phyloP scores from a whole-genome alignment of 2,329 filamentous ascomycete species.

The Epichloe elymi region DNA sequence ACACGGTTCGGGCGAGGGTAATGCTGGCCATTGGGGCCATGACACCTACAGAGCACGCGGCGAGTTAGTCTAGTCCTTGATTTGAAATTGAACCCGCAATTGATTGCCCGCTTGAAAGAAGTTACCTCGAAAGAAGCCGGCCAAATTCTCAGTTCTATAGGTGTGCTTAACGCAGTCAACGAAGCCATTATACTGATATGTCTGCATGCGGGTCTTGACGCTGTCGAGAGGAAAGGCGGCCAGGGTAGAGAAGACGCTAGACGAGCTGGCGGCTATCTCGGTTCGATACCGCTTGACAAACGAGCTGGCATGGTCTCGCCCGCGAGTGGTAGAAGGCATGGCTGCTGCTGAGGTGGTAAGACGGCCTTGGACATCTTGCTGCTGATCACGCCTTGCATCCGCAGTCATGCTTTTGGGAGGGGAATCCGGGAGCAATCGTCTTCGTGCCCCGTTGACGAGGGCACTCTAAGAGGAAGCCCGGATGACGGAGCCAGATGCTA shows the following conservation, averaged over 20 bases:
- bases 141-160: slow-evolving; percentile 58
- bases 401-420: slow-evolving; percentile 22
- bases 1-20: slow-evolving; percentile 63
- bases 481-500: not conserved
- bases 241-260: slow-evolving; percentile 66
- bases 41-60: slow-evolving; percentile 39
- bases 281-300: slow-evolving; percentile 66
- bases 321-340: slow-evolving; percentile 15
- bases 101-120: not conserved
- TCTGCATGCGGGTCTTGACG: slow-evolving; percentile 83
- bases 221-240: slow-evolving; percentile 78
- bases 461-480: not conserved
- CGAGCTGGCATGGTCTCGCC: slow-evolving; percentile 21
- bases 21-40: slow-evolving; percentile 69
- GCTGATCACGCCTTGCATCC: slow-evolving; percentile 20
- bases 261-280: slow-evolving; percentile 64
- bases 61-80: not conserved
- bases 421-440: slow-evolving; percentile 3
- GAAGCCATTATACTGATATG: slow-evolving; percentile 66
- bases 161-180: slow-evolving; percentile 62
- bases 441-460: not conserved
- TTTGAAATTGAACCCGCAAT: too few species aligned
- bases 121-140: slow-evolving; percentile 71
- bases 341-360: slow-evolving; percentile 15
- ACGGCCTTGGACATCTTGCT: slow-evolving; percentile 26